Conservation (phyloP, 2,329 filamentous ascomycete genomes). For the Zymoseptoria tritici region DNA sequence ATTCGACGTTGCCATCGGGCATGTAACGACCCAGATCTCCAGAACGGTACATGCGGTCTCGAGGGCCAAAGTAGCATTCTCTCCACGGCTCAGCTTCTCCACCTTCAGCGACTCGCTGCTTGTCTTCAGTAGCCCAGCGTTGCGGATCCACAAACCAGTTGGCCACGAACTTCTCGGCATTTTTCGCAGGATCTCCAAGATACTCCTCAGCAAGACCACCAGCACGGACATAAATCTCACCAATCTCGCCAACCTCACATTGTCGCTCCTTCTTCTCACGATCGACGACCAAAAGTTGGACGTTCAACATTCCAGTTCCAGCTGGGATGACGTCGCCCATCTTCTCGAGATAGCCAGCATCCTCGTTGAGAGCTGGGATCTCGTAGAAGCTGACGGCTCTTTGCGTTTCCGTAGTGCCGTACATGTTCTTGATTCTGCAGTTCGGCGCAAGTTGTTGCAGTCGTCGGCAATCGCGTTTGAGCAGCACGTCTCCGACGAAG, state of each 20-base stretch:
- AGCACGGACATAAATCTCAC: slow-evolving; percentile 76
- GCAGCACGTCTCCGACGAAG: slow-evolving; percentile 87
- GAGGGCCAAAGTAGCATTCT: slow-evolving; percentile 67
- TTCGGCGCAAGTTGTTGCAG: slow-evolving; percentile 72
- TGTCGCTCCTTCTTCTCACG: slow-evolving; percentile 58
- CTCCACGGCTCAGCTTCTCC: slow-evolving; percentile 64
- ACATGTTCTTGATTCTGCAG: slow-evolving; percentile 73
- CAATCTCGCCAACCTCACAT: slow-evolving; percentile 72
- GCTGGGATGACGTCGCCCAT: slow-evolving; percentile 73
- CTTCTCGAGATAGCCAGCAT: slow-evolving; percentile 56
- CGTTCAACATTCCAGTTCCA: slow-evolving; percentile 78
- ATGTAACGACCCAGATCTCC: slow-evolving; percentile 78
- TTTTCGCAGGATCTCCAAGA: slow-evolving; percentile 55
- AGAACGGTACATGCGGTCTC: slow-evolving; percentile 79
- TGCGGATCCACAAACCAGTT: slow-evolving; percentile 81
- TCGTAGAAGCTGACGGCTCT: slow-evolving; percentile 77
- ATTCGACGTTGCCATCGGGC: slow-evolving; percentile 63
- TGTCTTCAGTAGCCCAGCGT: slow-evolving; percentile 60
- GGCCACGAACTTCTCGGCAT: slow-evolving; percentile 65
- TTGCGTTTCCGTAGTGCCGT: slow-evolving; percentile 80
- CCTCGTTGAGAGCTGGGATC: slow-evolving; percentile 57
- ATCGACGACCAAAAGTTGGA: slow-evolving; percentile 79
- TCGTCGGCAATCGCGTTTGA: slow-evolving; percentile 69
- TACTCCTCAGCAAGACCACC: slow-evolving; percentile 81
- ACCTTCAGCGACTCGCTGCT: slow-evolving; percentile 42